Conservation (phyloP, 139 green algal species). For the Closterium sp. region DNA sequence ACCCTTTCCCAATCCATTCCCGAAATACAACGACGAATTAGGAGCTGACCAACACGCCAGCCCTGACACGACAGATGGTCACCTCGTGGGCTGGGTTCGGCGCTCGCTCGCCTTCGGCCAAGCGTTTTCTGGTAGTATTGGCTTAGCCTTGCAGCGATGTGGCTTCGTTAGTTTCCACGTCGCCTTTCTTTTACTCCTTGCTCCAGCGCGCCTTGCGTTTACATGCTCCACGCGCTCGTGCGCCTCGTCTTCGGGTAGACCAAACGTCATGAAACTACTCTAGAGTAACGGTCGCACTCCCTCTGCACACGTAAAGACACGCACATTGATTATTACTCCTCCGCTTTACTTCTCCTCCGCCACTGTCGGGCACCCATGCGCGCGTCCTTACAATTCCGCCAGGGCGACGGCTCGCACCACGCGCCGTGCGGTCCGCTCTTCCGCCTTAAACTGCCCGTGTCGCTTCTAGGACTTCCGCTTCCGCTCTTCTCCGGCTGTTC, state of each 20-base stretch:
- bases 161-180: no score
- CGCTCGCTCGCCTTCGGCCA: no score
- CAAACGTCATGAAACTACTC: background rate
- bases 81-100: no score
- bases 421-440: background rate
- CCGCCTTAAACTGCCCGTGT: constrained; percentile 5
- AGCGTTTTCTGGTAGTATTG: no score
- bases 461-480: background rate
- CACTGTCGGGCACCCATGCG: background rate
- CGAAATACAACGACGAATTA: no score
- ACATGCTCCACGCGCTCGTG: background rate
- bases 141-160: no score
- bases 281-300: background rate
- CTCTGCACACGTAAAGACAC: background rate
- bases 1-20: no score
- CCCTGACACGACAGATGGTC: no score
- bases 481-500: constrained; percentile 5
- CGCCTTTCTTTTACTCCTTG: no score
- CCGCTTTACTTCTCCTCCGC: background rate
- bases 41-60: no score
- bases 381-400: background rate
- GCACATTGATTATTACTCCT: background rate
- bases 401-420: background rate
- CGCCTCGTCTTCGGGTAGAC: background rate
- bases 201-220: background rate